Percentiles rank a stretch among this genome's conserved stretches.
phyloP scores from a whole-genome alignment of 2,329 filamentous ascomycete genomes.

The Sporothrix luriei region DNA sequence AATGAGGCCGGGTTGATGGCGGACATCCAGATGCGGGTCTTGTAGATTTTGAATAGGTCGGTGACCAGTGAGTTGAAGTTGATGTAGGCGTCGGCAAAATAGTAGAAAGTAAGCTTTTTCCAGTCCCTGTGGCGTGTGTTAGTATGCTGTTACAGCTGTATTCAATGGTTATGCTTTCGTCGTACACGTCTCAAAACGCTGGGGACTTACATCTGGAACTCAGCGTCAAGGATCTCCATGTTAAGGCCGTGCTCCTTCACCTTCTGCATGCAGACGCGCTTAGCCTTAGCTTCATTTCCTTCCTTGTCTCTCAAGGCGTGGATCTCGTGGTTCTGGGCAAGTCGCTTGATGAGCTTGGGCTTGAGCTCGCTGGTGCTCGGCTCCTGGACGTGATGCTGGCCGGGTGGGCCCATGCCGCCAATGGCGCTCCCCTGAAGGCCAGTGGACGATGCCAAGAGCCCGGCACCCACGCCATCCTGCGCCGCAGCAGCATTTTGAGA shows the following conservation, averaged over 20 bases:
- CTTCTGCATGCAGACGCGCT: slow-evolving; percentile 94
- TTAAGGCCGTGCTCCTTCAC: slow-evolving; percentile 91
- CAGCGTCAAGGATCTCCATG: slow-evolving; percentile 95
- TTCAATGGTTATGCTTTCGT: neutral
- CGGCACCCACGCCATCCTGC: slow-evolving; percentile 62
- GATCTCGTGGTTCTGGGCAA: slow-evolving; percentile 90
- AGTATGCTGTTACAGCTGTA: neutral
- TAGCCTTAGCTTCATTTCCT: slow-evolving; percentile 95
- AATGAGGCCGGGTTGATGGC: slow-evolving; percentile 98
- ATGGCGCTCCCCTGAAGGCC: slow-evolving; percentile 70
- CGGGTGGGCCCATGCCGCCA: slow-evolving; percentile 76
- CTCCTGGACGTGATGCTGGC: slow-evolving; percentile 72
- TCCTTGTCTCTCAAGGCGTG: slow-evolving; percentile 90
- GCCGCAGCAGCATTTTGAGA: slow-evolving; percentile 72
- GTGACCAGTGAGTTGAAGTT: slow-evolving; percentile 98
- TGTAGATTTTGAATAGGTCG: slow-evolving; percentile 98
- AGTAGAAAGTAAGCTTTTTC: slow-evolving; percentile 99
- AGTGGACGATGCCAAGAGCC: slow-evolving; percentile 65
- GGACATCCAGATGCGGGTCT: slow-evolving; percentile 99
- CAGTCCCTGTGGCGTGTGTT: slow-evolving; percentile 70
- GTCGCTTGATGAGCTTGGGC: slow-evolving; percentile 93
- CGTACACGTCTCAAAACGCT: neutral
- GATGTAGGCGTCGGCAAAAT: slow-evolving; percentile 96
- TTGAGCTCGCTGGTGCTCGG: slow-evolving; percentile 75
- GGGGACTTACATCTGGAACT: slow-evolving; percentile 86